Evolutionary conservation across 2,329 filamentous ascomycete genomes (phyloP).

Genomic region (Lasiodiplodia theobromae): DNA sequence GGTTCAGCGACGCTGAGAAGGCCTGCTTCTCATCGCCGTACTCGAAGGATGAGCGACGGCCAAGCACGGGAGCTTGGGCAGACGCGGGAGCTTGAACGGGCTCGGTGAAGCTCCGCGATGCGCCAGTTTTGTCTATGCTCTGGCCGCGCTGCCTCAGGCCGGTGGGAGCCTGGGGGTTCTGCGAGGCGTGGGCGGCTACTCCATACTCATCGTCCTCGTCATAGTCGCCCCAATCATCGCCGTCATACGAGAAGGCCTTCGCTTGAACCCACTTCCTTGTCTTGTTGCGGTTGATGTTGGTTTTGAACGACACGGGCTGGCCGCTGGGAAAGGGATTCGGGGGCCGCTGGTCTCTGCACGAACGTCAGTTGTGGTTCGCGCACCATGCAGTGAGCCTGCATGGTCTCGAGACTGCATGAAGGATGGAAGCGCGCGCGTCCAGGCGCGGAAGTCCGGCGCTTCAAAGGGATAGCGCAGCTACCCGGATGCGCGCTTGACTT

Average conservation of each 20-base stretch:
- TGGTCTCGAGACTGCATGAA: not conserved
- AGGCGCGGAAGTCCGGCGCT: not conserved
- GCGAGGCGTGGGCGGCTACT: conserved; percentile 54
- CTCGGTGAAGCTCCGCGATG: conserved; percentile 50
- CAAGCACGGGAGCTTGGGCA: conserved; percentile 31
- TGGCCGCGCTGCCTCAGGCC: conserved; percentile 53
- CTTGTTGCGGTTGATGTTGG: conserved; percentile 87
- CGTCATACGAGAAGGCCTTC: conserved; percentile 84
- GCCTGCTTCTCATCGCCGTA: conserved; percentile 60
- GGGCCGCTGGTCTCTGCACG: conserved; percentile 39
- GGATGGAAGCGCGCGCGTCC: not conserved
- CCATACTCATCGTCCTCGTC: conserved; percentile 65
- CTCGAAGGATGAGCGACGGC: conserved; percentile 61
- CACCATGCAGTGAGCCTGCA: not conserved
- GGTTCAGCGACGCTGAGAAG: conserved; percentile 51
- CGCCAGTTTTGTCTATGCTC: conserved; percentile 34
- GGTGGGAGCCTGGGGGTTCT: conserved; percentile 49
- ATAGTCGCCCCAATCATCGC: conserved; percentile 86
- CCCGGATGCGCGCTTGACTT: not conserved
- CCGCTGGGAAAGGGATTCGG: conserved; percentile 38
- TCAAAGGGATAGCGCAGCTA: not conserved
- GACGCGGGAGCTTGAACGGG: conserved; percentile 40
- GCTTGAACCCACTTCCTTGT: conserved; percentile 96
- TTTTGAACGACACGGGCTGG: conserved; percentile 70
- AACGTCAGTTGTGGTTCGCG: not conserved